phyloP scores from a whole-genome alignment of 1,139 yeast species.

The Saccharomycopsis hybrid region DNA sequence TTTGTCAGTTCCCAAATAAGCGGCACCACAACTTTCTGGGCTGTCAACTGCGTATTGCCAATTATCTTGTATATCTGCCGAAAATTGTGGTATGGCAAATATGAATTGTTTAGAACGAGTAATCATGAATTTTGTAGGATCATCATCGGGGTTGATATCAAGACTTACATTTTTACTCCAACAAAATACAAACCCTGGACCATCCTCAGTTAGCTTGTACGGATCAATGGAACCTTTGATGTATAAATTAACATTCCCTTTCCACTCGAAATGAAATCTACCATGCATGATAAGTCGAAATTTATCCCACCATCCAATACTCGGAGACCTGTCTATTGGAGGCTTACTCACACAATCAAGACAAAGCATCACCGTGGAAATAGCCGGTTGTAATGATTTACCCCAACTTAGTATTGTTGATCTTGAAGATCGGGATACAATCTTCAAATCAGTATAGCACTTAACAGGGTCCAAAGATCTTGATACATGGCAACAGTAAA shows the following conservation, averaged over 20 bases:
- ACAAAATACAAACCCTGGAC: slow-evolving; percentile 75
- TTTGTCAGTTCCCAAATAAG: slow-evolving; percentile 1
- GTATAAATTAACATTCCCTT: slow-evolving; percentile 13
- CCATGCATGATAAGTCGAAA: slow-evolving; percentile 45
- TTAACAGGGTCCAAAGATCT: slow-evolving; percentile 48
- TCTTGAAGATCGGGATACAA: slow-evolving; percentile 34
- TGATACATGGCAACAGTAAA: slow-evolving; percentile 38
- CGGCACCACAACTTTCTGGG: not conserved
- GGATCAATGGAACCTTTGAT: slow-evolving; percentile 63
- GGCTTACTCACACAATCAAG: slow-evolving; percentile 55
- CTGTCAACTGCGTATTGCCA: slow-evolving; percentile 24
- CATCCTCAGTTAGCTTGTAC: slow-evolving; percentile 56
- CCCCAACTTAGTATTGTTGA: slow-evolving; percentile 53
- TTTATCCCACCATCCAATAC: slow-evolving; percentile 58
- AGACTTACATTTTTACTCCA: slow-evolving; percentile 66
- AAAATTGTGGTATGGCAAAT: slow-evolving; percentile 54
- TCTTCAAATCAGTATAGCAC: slow-evolving; percentile 39
- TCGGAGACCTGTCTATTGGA: slow-evolving; percentile 48
- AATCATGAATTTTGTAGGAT: slow-evolving; percentile 55
- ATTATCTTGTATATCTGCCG: slow-evolving; percentile 33
- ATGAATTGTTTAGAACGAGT: slow-evolving; percentile 62
- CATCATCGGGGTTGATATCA: slow-evolving; percentile 53
- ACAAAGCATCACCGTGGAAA: slow-evolving; percentile 47
- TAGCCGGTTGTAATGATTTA: slow-evolving; percentile 47
- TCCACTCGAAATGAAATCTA: slow-evolving; percentile 30